A percentile compares a stretch with the other conserved stretches of the same genome.
These are phyloP conservation scores for Crinitomyces ghanaensis DNA, from an alignment of 805 yeast genomes.

Conservation along the genomic window DNA sequence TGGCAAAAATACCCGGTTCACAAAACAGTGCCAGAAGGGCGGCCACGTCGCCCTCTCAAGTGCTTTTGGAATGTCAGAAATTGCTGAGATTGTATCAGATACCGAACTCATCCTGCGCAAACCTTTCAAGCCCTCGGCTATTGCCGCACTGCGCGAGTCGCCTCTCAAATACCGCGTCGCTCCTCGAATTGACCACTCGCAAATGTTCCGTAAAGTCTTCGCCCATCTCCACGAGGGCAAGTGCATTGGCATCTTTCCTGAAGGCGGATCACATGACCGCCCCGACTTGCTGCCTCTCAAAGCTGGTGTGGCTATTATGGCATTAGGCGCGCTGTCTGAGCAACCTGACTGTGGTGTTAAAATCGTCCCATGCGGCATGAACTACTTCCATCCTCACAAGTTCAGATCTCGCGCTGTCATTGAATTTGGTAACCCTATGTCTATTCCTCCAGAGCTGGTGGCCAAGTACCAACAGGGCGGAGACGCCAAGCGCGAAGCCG, in stretches of 20 bases:
- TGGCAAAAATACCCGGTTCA: constrained; percentile 62
- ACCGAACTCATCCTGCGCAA: constrained; percentile 56
- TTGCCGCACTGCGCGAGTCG: constrained; percentile 25
- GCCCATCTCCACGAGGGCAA: constrained; percentile 69
- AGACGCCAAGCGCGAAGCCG: constrained; percentile 60
- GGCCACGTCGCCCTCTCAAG: constrained; percentile 72
- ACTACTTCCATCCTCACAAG: constrained; percentile 91
- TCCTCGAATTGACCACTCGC: constrained; percentile 72
- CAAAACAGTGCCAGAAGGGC: constrained; percentile 45
- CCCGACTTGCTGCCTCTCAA: constrained; percentile 84
- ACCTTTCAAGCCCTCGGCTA: constrained; percentile 48
- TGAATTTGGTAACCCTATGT: constrained; percentile 86
- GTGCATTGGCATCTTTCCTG: constrained; percentile 90
- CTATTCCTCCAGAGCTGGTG: constrained; percentile 49
- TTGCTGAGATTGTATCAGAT: constrained; percentile 58
- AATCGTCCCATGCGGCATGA: constrained; percentile 95
- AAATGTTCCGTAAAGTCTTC: constrained; percentile 75
- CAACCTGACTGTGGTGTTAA: constrained; percentile 67
- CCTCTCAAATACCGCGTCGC: constrained; percentile 58
- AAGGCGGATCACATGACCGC: constrained; percentile 96
- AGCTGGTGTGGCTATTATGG: constrained; percentile 98
- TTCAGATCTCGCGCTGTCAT: constrained; percentile 92
- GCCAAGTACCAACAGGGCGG: constrained; percentile 50
- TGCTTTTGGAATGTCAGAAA: constrained; percentile 64
- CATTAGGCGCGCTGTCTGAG: constrained; percentile 80